Evolutionary conservation across 352 stramenopile genomes (phyloP).

Genomic region (Phytophthora gonapodyides): DNA sequence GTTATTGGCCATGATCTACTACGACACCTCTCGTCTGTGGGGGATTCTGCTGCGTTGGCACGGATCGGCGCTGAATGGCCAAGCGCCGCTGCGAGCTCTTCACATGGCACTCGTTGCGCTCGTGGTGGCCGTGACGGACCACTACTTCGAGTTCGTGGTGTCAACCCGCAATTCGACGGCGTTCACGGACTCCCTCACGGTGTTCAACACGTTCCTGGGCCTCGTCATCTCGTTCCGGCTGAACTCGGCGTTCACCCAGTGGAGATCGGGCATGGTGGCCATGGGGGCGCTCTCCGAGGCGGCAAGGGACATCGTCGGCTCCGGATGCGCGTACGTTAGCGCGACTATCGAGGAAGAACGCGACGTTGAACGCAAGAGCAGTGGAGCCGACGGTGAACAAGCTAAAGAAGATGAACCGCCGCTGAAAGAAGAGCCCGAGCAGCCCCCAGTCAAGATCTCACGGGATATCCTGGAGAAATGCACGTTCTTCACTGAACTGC

Average conservation of each 20-base stretch:
- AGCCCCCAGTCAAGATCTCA: conserved; percentile 37
- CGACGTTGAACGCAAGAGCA: conserved; percentile 11
- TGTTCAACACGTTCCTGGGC: conserved; percentile 83
- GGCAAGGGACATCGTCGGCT: conserved; percentile 62
- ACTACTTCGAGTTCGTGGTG: conserved; percentile 62
- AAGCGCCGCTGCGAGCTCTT: conserved; percentile 61
- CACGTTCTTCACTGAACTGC: conserved; percentile 71
- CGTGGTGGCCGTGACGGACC: conserved; percentile 47
- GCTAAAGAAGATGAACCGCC: conserved; percentile 8
- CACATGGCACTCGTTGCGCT: conserved; percentile 63
- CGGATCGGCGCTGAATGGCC: conserved; percentile 66
- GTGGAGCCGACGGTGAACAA: conserved; percentile 5
- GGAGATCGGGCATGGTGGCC: conserved; percentile 64
- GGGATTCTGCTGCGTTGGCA: conserved; percentile 64
- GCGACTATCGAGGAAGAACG: conserved; percentile 35
- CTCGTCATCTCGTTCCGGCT: conserved; percentile 77
- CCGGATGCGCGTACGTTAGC: conserved; percentile 64
- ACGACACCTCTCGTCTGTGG: conserved; percentile 55
- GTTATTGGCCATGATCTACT: conserved; percentile 68
- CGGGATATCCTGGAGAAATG: conserved; percentile 65
- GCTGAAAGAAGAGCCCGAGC: conserved; percentile 12
- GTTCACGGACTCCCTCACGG: conserved; percentile 73
- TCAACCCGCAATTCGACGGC: conserved; percentile 63
- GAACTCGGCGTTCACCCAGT: conserved; percentile 81
- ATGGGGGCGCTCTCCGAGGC: conserved; percentile 59